phyloP scores from a whole-genome alignment of 2,329 filamentous ascomycete species.

The Ophioceras dolichostomum region DNA sequence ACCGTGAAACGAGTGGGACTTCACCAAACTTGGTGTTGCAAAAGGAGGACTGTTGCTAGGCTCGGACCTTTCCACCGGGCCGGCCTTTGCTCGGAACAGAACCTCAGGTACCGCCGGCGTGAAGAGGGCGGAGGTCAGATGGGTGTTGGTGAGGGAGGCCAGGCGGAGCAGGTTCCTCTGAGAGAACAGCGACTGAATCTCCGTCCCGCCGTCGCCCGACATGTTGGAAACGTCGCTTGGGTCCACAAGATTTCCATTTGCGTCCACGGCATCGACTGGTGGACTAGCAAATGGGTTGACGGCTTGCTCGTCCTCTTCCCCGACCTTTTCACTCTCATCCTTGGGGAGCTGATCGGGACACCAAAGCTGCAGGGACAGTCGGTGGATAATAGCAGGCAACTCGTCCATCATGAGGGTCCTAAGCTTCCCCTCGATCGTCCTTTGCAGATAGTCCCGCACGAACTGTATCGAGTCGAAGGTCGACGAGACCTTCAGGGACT shows the following conservation, averaged over 20 bases:
- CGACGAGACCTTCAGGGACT: slow-evolving; percentile 95
- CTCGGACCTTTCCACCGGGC: slow-evolving; percentile 51
- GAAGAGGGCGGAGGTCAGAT: slow-evolving; percentile 81
- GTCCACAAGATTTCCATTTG: slow-evolving; percentile 65
- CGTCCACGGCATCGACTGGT: slow-evolving; percentile 71
- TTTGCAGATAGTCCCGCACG: slow-evolving; percentile 90
- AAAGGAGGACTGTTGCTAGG: slow-evolving; percentile 30
- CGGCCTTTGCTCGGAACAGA: slow-evolving; percentile 87
- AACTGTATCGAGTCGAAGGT: slow-evolving; percentile 99
- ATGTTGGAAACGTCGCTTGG: slow-evolving; percentile 63
- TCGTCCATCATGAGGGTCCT: slow-evolving; percentile 97
- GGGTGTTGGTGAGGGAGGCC: slow-evolving; percentile 72
- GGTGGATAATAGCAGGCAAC: slow-evolving; percentile 89
- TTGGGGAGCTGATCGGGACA: slow-evolving; percentile 71
- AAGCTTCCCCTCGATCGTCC: slow-evolving; percentile 88
- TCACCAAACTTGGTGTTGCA: slow-evolving; percentile 41
- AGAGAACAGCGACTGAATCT: slow-evolving; percentile 83
- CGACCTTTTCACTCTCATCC: slow-evolving; percentile 45
- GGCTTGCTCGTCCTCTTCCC: slow-evolving; percentile 43
- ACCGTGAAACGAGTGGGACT: slow-evolving; percentile 51
- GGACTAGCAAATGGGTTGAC: slow-evolving; percentile 74
- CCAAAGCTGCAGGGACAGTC: slow-evolving; percentile 78
- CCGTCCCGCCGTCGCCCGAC: slow-evolving; percentile 65
- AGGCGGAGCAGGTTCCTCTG: slow-evolving; percentile 85
- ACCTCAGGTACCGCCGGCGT: slow-evolving; percentile 84